Evolutionary conservation across 768 basidiomycete genomes (phyloP), one percentile per base, ranked within the genome.

Genomic region (Macrolepiota fuliginosa): DNA sequence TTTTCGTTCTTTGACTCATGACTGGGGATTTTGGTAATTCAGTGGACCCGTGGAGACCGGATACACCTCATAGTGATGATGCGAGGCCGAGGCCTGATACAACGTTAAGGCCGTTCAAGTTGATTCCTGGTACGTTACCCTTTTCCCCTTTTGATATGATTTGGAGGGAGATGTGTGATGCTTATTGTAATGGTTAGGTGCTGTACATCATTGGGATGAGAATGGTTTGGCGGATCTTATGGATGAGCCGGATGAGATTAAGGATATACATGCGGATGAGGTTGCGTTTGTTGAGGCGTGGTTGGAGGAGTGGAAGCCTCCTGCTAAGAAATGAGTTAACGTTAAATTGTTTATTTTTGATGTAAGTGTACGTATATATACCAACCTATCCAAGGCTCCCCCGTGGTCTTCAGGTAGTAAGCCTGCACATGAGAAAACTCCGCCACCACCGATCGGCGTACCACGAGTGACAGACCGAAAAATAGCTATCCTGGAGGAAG

Each of bases 11-110:
- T 45, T 12, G n/a, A 19, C 17, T 45, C 17, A n/a, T 32, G 15
- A n/a, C 17, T n/a, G 17, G 42, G 42, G n/a, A n/a, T 36, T 32
- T 32, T 32, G 49, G 62, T 10, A 39, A 12, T 24, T 6, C 45
- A 92, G 91, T 90, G 35, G 94, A 96, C 74, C 94, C 94, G 15
- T 97, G 94, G 94, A 83, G 89, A 60, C 92, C 94, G 0, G 86
- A 85, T 66, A 93, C 91, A 10, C 91, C 92, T 0, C 92, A 92
- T 70, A 91, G 90, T 64, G 78, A 82, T 54, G 83, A 91, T 54
- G 93, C 94, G 2, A 68, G 74, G 5, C 79, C 85, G 51, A 80
- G 94, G 17, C 71, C 79, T 46, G 92, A 94, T 72, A 94, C 92
- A 0, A 73, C 87, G 15, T 68, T 86, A 37, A 79, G 82, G 40